These are phyloP conservation scores for Backusella australiensis DNA, from an alignment of 192 early-diverging fungal genomes.

Conservation along the genomic window DNA sequence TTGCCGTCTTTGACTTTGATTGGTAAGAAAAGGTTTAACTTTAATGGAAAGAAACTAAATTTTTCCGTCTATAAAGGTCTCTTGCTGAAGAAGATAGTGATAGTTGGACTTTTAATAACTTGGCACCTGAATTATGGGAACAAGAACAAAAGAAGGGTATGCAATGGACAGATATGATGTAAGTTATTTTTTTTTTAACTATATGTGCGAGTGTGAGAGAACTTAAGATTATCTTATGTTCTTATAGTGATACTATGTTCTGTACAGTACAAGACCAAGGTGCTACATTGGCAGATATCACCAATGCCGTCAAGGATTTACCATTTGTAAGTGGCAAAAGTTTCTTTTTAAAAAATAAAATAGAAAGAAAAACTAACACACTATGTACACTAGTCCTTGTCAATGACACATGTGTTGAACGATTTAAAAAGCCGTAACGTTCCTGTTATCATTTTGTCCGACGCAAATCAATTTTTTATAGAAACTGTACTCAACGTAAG, in stretches of 20 bases:
- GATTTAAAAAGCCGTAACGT: slow-evolving; percentile 42
- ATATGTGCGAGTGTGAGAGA: background rate
- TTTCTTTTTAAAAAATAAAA: background rate
- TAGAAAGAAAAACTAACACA: background rate
- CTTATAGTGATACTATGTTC: slow-evolving; percentile 29
- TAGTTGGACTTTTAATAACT: slow-evolving; percentile 39
- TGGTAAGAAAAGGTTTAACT: slow-evolving; percentile 39
- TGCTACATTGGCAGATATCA: slow-evolving; percentile 31
- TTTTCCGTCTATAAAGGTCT: slow-evolving; percentile 42
- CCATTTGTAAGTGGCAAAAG: slow-evolving; percentile 37
- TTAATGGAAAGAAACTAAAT: background rate
- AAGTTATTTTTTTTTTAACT: slow-evolving; percentile 5
- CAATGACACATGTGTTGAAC: slow-evolving; percentile 46
- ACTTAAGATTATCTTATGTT: background rate
- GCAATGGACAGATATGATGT: slow-evolving; percentile 68
- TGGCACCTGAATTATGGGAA: slow-evolving; percentile 35
- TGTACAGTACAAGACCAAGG: slow-evolving; percentile 40
- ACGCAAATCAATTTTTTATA: slow-evolving; percentile 62
- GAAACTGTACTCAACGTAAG: slow-evolving; percentile 57
- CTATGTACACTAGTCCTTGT: slow-evolving; percentile 30
- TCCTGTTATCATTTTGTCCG: slow-evolving; percentile 57
- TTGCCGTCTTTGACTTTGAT: slow-evolving; percentile 69
- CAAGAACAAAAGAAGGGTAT: slow-evolving; percentile 23
- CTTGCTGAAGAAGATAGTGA: slow-evolving; percentile 63
- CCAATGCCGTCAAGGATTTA: slow-evolving; percentile 25